Evolutionary conservation across 2,329 filamentous ascomycete genomes (phyloP).

Genomic region (Triangularia setosa): DNA sequence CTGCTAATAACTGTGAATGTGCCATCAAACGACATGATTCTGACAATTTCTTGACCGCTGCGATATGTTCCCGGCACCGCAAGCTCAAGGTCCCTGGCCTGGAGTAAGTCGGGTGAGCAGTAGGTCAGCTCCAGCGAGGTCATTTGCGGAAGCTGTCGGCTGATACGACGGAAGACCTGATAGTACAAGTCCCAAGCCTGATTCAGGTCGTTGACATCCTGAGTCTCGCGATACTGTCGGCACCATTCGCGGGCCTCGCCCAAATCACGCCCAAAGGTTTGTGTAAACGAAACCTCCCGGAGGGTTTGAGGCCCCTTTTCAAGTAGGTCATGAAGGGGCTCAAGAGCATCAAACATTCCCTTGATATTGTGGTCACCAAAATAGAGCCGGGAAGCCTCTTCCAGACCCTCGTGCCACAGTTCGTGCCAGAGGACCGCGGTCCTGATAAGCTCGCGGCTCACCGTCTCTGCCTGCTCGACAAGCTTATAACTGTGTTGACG

Average conservation of each 20-base stretch:
- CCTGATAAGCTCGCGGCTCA: constrained; percentile 94
- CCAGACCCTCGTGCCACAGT: constrained; percentile 95
- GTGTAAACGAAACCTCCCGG: constrained; percentile 93
- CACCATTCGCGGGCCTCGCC: constrained; percentile 96
- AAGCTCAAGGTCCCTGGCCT: constrained; percentile 79
- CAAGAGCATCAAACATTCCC: constrained; percentile 90
- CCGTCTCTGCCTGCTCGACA: constrained; percentile 90
- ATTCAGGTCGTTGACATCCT: constrained; percentile 90
- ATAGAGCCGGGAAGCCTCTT: constrained; percentile 93
- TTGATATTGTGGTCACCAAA: constrained; percentile 98
- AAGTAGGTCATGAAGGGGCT: constrained; percentile 85
- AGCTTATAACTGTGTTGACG: constrained; percentile 87
- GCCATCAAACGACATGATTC: constrained; percentile 84
- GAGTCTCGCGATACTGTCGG: constrained; percentile 81
- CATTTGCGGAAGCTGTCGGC: constrained; percentile 85
- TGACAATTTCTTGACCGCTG: constrained; percentile 71
- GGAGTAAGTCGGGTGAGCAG: constrained; percentile 89
- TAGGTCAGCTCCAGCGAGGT: constrained; percentile 93
- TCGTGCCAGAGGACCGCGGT: constrained; percentile 98
- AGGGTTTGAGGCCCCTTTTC: constrained; percentile 90
- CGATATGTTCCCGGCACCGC: constrained; percentile 95
- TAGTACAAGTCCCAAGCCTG: constrained; percentile 99
- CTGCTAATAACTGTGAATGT: constrained; percentile 91
- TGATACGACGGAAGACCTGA: constrained; percentile 94
- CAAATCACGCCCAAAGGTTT: constrained; percentile 93